These are phyloP conservation scores for Trichoderma polysporum DNA, from an alignment of 2,329 filamentous ascomycete genomes.

Conservation along the genomic window DNA sequence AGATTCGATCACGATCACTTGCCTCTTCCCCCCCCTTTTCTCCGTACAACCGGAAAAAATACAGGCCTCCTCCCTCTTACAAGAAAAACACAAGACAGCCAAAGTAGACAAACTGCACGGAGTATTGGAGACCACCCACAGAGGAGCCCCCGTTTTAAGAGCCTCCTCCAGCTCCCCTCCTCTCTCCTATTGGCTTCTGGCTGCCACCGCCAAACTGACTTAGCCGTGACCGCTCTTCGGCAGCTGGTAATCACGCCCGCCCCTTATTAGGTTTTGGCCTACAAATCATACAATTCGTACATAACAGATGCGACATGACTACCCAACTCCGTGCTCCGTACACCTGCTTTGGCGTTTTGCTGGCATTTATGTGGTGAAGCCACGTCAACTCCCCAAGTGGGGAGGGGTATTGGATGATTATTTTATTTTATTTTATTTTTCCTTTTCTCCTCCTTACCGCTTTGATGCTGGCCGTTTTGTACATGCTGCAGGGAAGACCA, in stretches of 20 bases:
- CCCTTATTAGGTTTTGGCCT: not conserved
- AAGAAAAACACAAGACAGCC: not conserved
- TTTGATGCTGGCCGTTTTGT: not conserved
- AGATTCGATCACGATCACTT: not conserved
- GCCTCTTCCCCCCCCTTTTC: not conserved
- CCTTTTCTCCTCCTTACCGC: not conserved
- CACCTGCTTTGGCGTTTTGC: constrained; percentile 2
- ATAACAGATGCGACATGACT: not conserved
- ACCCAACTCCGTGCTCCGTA: constrained; percentile 4
- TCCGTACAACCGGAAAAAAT: not conserved
- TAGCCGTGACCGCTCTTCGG: constrained; percentile 13
- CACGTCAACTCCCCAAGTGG: constrained; percentile 12
- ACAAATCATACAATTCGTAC: not conserved
- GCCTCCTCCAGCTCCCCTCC: not conserved
- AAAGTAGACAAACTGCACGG: not conserved
- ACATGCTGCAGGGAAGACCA: too few species aligned
- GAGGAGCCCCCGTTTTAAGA: not conserved
- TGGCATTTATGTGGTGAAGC: constrained; percentile 9
- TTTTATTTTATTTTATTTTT: not conserved
- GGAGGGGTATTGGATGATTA: not conserved
- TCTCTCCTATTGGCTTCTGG: not conserved
- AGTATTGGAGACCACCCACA: too few species aligned
- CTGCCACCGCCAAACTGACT: not conserved
- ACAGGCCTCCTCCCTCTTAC: not conserved
- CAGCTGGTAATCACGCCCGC: not conserved